Percentiles rank a stretch among this genome's conserved stretches.
Evolutionary conservation across 2,329 filamentous ascomycete genomes (phyloP).

Genomic region (Fusarium verrucosum): DNA sequence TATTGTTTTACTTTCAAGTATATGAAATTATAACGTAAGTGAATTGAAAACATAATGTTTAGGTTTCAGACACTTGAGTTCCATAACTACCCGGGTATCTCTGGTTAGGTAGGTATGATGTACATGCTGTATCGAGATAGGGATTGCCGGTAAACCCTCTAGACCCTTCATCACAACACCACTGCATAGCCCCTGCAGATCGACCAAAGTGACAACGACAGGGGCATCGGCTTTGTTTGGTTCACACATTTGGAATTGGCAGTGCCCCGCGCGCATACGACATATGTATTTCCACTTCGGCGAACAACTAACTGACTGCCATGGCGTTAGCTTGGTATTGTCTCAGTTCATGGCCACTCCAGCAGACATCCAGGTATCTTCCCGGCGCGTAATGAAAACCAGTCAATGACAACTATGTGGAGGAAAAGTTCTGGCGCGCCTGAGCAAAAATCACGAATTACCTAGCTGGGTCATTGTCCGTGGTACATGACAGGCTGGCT

Average conservation of each 20-base stretch:
- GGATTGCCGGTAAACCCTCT: background rate
- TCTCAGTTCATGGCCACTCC: slow-evolving; percentile 24
- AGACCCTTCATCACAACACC: too few relatives aligned
- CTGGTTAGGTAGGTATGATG: too few relatives aligned
- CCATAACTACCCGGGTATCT: background rate
- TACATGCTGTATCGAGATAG: background rate
- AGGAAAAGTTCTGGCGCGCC: background rate
- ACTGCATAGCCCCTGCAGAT: background rate
- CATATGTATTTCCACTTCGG: slow-evolving; percentile 10
- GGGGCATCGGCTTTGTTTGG: slow-evolving; percentile 2
- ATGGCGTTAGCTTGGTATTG: slow-evolving; percentile 23
- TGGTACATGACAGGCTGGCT: background rate
- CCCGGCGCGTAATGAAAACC: slow-evolving; percentile 1
- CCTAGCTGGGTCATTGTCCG: background rate
- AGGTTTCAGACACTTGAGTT: background rate
- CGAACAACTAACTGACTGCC: background rate
- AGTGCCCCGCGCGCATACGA: background rate
- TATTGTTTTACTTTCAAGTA: background rate
- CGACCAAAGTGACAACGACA: background rate
- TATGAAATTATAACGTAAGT: background rate
- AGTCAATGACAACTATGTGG: background rate
- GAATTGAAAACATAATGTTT: background rate
- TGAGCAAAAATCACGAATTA: background rate
- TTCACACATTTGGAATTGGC: background rate
- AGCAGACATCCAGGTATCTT: background rate